Base-by-base conservation (phyloP, 176 grass and related monocot genomes). In the Oryza nivara region DNA sequence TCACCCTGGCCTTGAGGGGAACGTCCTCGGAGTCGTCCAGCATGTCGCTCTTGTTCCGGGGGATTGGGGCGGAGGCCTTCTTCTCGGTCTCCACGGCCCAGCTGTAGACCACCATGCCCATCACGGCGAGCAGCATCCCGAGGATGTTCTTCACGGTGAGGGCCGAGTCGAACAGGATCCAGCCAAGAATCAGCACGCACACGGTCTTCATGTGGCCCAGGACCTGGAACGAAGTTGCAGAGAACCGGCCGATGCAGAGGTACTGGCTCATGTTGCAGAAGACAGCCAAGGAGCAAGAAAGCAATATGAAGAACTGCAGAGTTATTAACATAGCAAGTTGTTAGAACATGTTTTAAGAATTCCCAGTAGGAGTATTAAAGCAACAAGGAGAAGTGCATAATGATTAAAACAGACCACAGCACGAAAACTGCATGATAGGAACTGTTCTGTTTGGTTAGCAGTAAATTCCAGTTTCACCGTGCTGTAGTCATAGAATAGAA, bases 241-340 rank as follows among this genome's bases (percentile, higher is more conserved):
- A 95, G 87, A 97, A 97, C 47, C 95, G 86, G 7, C 95, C 95
- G 25, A 91, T 97, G 95, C 95, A 97, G 69, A 97, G 90, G 83
- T 93, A 95, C 79, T 97, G 95, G 79, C 88, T 97, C 89, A 97
- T 94, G 84, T 97, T 97, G 92, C 95, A 97, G 82, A 97, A 80
- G 46, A 97, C 95, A 0, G 95, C 90, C 72, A 97, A 45, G 71
- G 89, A 89, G 89, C 92, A 97, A 7, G 95, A 97, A 32, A 94
- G 90, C 47, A 94, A 67, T 76, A 97, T 87, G 92, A 97, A 94
- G 72, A 94, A 89, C 92, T 97, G 90, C 58, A 95, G 52, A 68
- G 43, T 19, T 43, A 23, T 81, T 40, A 71, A 11, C 26, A 82
- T 6, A 52, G 43, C 70, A 10, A 63, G 58, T 16, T 51, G 72